A percentile compares a stretch with the other conserved stretches of the same genome.
Conservation (phyloP, 148 eudicot species). For the Heliamphora exappendiculata region DNA sequence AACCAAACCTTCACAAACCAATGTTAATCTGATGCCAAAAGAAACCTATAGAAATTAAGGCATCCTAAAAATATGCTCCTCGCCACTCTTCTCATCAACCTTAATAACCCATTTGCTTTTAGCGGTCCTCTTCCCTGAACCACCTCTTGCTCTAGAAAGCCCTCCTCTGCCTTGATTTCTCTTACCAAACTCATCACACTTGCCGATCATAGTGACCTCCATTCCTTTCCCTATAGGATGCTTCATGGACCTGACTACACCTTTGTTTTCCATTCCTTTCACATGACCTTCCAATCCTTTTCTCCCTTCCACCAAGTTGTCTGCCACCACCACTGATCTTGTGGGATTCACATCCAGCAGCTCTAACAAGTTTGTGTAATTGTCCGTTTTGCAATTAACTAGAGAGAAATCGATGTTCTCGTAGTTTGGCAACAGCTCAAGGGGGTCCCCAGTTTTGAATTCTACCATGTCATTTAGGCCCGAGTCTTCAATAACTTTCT, state of each 20-base stretch:
- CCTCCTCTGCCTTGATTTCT: neutral
- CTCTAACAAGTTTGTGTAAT: conserved; percentile 11
- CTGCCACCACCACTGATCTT: conserved; percentile 33
- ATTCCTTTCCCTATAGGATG: conserved; percentile 30
- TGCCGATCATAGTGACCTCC: conserved; percentile 29
- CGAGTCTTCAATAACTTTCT: conserved; percentile 23
- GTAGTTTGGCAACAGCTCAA: conserved; percentile 17
- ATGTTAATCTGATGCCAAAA: neutral
- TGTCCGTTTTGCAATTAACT: conserved; percentile 23
- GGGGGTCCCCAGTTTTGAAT: conserved; percentile 34
- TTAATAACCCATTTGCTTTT: conserved; percentile 36
- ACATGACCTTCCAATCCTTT: conserved; percentile 26
- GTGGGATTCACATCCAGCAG: conserved; percentile 26
- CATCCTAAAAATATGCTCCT: conserved; percentile 35
- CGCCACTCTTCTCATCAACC: conserved; percentile 37
- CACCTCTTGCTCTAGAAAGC: conserved; percentile 9
- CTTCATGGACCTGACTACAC: conserved; percentile 27
- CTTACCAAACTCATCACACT: neutral
- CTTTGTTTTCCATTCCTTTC: conserved; percentile 17
- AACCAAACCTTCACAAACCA: neutral
- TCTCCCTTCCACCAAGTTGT: conserved; percentile 28
- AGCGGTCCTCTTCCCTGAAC: conserved; percentile 9
- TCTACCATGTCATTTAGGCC: conserved; percentile 32
- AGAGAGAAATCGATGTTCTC: conserved; percentile 35
- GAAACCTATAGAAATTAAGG: neutral